Base-by-base conservation (phyloP, 352 stramenopile species). In the Plasmopara viticola region DNA sequence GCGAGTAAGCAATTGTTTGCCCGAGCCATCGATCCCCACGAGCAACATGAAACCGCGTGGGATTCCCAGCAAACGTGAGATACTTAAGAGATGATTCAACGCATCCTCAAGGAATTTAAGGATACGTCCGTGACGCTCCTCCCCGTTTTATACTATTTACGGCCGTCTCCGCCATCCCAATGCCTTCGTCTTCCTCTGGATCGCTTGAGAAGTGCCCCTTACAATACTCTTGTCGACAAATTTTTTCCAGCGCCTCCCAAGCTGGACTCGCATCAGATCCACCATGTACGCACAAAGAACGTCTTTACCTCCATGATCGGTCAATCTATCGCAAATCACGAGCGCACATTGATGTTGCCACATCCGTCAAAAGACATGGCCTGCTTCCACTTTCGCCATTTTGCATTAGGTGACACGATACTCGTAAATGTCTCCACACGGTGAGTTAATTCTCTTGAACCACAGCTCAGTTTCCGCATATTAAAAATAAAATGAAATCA, bases 401-500 rank as follows among this genome's bases (percentile, higher is more conserved):
- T 90, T 93, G 13, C 89, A 86, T 53, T 97, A 82, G 4, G 65
- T 66, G 2, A 95, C 78, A 7, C 78, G 77, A 33, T 89, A 20
- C 85, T 95, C 8, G 84, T 81, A 56, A 98, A 97, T 2, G 94
- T 98, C 62, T 97, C 92, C 28, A 95, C 86, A 5, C 95, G 94
- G 94, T 98, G 20, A 98, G 72, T 35, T 99, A 52, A 38, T 99
- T 94, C 7, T 96, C 96, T 64, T 98, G 96, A 58, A 99, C 99
- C 0, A 99, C 95, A 44, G 60, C 86, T 97, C 33, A 99, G 82
- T 46, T 99, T 95, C 44, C 96, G 91, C 94, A 99, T 98, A 60
- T 98, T 99, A 76, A 99, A 99, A 45, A 98, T 96, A 73, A 99
- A 99, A 69, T 99, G 95, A 76, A 99, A 98, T 58, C 98, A 98